Percentiles rank a stretch among this genome's conserved stretches.
These are phyloP conservation scores for Colletotrichum tamarilloi DNA, from an alignment of 2,329 filamentous ascomycete genomes.

Conservation along the genomic window DNA sequence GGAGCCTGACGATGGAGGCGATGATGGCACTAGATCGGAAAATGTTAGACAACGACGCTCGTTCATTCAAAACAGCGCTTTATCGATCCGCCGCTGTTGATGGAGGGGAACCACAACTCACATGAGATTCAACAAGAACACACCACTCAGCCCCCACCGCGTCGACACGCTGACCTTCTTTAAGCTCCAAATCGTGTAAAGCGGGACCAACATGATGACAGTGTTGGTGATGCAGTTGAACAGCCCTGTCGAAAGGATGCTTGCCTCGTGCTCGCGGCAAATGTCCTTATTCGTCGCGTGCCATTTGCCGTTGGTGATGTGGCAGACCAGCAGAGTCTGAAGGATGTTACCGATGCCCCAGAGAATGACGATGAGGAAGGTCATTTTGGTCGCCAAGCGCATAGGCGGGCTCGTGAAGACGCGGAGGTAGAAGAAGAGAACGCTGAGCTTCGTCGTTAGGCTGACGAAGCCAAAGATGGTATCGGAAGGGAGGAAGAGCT, in stretches of 20 bases:
- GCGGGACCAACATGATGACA: conserved; percentile 49
- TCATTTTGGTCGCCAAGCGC: conserved; percentile 42
- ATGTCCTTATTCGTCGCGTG: conserved; percentile 41
- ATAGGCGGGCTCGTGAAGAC: conserved; percentile 48
- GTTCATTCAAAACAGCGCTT: background rate
- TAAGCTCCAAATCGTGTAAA: conserved; percentile 49
- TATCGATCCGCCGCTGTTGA: background rate
- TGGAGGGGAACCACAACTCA: conserved; percentile 25
- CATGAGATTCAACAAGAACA: conserved; percentile 44
- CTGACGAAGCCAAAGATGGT: conserved; percentile 49
- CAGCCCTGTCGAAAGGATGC: conserved; percentile 52
- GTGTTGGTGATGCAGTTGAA: conserved; percentile 53
- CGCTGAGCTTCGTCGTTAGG: conserved; percentile 52
- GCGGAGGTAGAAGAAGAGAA: conserved; percentile 56
- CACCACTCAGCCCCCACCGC: conserved; percentile 40
- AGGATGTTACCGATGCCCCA: conserved; percentile 42
- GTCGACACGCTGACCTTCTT: conserved; percentile 45
- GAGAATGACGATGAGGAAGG: conserved; percentile 38
- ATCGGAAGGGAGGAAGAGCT: conserved; percentile 51
- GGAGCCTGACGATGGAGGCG: conserved; percentile 40
- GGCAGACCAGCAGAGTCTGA: conserved; percentile 42
- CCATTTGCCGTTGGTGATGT: conserved; percentile 29
- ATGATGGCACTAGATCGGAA: conserved; percentile 37
- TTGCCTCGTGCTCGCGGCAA: conserved; percentile 49
- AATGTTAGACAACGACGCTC: background rate